A percentile compares a stretch with the other conserved stretches of the same genome.
These are phyloP conservation scores for Colletotrichum brevisporum DNA, from an alignment of 2,329 filamentous ascomycete genomes.

Conservation along the genomic window DNA sequence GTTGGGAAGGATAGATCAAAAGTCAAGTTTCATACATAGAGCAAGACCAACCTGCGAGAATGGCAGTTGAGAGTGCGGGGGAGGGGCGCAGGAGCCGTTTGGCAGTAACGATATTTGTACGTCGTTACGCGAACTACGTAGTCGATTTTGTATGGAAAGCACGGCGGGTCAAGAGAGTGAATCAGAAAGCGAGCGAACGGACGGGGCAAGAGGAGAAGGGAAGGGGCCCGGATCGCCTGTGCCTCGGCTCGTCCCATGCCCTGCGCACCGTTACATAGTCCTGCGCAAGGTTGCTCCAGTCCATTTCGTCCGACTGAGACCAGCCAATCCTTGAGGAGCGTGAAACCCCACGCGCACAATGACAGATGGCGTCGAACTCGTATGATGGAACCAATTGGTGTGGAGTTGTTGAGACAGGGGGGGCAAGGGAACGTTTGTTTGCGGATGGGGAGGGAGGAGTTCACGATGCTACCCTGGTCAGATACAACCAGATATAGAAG, in stretches of 20 bases:
- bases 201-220: neutral
- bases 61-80: neutral
- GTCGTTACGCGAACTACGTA: constrained; percentile 19
- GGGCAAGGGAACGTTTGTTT: neutral
- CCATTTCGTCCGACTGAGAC: constrained; percentile 4
- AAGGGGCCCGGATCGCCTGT: neutral
- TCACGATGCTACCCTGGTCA: neutral
- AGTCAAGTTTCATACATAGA: neutral
- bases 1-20: neutral
- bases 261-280: constrained; percentile 1
- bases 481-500: neutral
- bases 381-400: neutral
- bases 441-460: neutral
- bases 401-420: neutral
- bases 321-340: constrained; percentile 3
- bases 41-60: neutral
- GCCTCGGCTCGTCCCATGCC: constrained; percentile 18
- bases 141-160: too few species aligned
- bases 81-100: neutral
- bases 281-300: neutral
- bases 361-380: neutral
- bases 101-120: neutral
- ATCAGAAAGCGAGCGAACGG: too few species aligned
- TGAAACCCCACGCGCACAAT: neutral
- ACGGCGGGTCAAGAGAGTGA: too few species aligned